Percentiles rank a stretch among this genome's conserved stretches.
Conservation (phyloP, 495 filamentous ascomycete genomes). For the Aspergillus ostianus region DNA sequence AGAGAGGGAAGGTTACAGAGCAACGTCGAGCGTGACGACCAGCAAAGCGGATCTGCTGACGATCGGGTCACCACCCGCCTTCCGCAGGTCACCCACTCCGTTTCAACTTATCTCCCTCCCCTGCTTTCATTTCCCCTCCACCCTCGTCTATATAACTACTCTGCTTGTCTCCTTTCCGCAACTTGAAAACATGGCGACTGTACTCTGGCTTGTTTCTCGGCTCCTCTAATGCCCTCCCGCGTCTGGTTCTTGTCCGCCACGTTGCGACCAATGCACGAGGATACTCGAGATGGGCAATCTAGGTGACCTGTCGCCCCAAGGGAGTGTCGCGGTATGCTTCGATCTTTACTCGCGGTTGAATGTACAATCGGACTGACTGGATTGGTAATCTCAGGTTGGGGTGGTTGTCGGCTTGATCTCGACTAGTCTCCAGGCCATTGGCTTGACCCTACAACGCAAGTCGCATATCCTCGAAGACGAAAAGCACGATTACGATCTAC, state of each 20-base stretch:
- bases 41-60: slow-evolving; percentile 11
- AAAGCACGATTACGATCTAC: slow-evolving; percentile 73
- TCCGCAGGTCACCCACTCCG: slow-evolving; percentile 17
- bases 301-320: slow-evolving; percentile 79
- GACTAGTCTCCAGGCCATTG: slow-evolving; percentile 90
- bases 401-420: slow-evolving; percentile 90
- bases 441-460: slow-evolving; percentile 97
- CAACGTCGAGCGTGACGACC: slow-evolving; percentile 12
- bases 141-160: not conserved
- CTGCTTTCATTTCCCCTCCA: slow-evolving; percentile 7
- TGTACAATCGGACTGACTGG: slow-evolving; percentile 14
- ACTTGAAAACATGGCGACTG: slow-evolving; percentile 25
- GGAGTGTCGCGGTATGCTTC: slow-evolving; percentile 75
- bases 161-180: not conserved
- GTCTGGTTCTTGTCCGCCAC: slow-evolving; percentile 14
- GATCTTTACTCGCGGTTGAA: not conserved
- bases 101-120: not conserved
- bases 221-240: slow-evolving; percentile 24
- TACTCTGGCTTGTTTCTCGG: slow-evolving; percentile 19
- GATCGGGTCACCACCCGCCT: slow-evolving; percentile 15
- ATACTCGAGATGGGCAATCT: slow-evolving; percentile 64
- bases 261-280: slow-evolving; percentile 31
- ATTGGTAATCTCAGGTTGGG: slow-evolving; percentile 60
- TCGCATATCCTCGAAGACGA: slow-evolving; percentile 97
- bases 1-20: not conserved